Evolutionary conservation across 2,329 filamentous ascomycete species (phyloP).

Genomic region (Stachybotrys echinatus): DNA sequence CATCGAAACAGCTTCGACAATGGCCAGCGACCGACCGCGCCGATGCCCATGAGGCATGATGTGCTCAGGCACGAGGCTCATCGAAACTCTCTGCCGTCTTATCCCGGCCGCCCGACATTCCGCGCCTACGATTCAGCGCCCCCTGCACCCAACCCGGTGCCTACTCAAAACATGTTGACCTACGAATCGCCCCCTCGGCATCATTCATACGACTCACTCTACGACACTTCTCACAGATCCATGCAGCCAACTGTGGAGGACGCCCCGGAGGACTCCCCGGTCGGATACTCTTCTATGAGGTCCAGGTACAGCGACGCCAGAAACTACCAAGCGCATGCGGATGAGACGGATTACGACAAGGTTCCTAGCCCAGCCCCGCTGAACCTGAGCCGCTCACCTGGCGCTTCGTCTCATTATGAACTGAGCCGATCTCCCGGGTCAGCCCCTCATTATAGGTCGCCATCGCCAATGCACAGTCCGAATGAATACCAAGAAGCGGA

Average conservation of each 20-base stretch:
- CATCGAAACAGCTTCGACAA: constrained; percentile 36
- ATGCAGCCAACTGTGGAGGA: constrained; percentile 63
- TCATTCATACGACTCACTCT: constrained; percentile 44
- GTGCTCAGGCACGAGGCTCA: constrained; percentile 54
- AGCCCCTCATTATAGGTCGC: constrained; percentile 19
- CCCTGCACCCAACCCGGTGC: constrained; percentile 22
- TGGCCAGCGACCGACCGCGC: constrained; percentile 34
- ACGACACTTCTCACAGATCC: constrained; percentile 40
- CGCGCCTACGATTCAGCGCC: constrained; percentile 45
- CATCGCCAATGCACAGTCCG: constrained; percentile 14
- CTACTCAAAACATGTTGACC: constrained; percentile 18
- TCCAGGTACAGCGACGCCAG: constrained; percentile 16
- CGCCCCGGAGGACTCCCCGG: constrained; percentile 46
- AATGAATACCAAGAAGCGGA: constrained; percentile 15
- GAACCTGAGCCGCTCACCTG: constrained; percentile 30
- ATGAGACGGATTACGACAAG: constrained; percentile 34
- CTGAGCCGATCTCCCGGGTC: constrained; percentile 26
- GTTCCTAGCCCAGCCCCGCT: constrained; percentile 38
- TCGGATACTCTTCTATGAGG: constrained; percentile 17
- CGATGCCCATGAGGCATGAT: constrained; percentile 53
- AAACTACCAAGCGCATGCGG: constrained; percentile 15
- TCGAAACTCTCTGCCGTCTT: constrained; percentile 42
- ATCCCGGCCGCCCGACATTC: constrained; percentile 50
- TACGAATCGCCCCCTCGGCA: constrained; percentile 36
- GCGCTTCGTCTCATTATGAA: constrained; percentile 16